Evolutionary conservation across 1,284 basidiomycete species (phyloP).

Genomic region (Ustilago vetiveriae): DNA sequence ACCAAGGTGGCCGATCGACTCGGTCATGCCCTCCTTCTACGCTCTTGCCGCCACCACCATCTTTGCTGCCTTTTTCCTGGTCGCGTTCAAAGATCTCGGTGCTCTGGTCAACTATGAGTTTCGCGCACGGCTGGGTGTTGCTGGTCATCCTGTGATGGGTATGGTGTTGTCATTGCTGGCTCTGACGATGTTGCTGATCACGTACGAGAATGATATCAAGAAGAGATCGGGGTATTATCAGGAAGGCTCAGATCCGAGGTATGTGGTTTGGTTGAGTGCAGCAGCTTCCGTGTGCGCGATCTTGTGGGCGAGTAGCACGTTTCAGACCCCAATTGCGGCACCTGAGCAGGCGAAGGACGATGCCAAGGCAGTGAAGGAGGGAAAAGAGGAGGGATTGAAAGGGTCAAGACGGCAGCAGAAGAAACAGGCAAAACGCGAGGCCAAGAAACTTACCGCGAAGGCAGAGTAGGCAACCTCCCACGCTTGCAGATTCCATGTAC

Average conservation of each 20-base stretch:
- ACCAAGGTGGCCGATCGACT: slow-evolving; percentile 30
- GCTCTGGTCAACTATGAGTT: slow-evolving; percentile 36
- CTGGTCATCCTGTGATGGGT: slow-evolving; percentile 24
- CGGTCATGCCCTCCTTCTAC: slow-evolving; percentile 34
- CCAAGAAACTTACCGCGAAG: slow-evolving; percentile 26
- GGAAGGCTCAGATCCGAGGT: slow-evolving; percentile 29
- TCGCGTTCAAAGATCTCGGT: slow-evolving; percentile 35
- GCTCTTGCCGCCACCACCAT: slow-evolving; percentile 25
- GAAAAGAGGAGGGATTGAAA: background rate
- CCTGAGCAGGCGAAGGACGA: slow-evolving; percentile 5
- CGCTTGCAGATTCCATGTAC: too few species aligned
- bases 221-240: slow-evolving; percentile 33
- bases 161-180: slow-evolving; percentile 27
- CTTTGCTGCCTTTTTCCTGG: slow-evolving; percentile 26
- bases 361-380: background rate
- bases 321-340: slow-evolving; percentile 11
- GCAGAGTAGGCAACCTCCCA: background rate
- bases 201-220: slow-evolving; percentile 44
- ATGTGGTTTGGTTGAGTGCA: slow-evolving; percentile 19
- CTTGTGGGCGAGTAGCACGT: slow-evolving; percentile 30
- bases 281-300: slow-evolving; percentile 20
- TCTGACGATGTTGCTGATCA: slow-evolving; percentile 27
- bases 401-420: slow-evolving; percentile 26
- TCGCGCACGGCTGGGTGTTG: slow-evolving; percentile 15
- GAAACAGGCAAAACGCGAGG: slow-evolving; percentile 40